Conservation (phyloP, 164 flowering plant species). For the Chimonanthus salicifolius region DNA sequence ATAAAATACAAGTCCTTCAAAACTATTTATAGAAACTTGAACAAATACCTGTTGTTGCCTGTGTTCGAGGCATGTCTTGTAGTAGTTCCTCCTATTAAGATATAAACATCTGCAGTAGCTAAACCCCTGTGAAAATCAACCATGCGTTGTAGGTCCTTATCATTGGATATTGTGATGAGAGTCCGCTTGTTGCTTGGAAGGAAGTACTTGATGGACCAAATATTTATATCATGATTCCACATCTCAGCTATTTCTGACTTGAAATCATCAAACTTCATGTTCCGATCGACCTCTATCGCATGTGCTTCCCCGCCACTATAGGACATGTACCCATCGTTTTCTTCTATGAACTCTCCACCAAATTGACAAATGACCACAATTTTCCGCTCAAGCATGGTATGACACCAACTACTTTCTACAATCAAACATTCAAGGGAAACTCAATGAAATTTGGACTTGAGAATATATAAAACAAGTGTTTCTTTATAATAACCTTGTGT, state of each 20-base stretch:
- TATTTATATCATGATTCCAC: constrained; percentile 37
- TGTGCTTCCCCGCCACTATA: constrained; percentile 78
- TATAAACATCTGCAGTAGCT: constrained; percentile 57
- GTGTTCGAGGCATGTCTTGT: constrained; percentile 14
- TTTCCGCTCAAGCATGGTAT: background rate
- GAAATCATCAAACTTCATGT: constrained; percentile 51
- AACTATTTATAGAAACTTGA: no score
- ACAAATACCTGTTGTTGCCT: constrained; percentile 37
- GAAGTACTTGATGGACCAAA: constrained; percentile 62
- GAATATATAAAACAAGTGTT: no score
- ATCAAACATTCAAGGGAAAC: background rate
- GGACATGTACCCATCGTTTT: constrained; percentile 53
- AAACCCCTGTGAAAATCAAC: constrained; percentile 48
- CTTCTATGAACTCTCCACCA: constrained; percentile 58
- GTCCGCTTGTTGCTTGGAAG: constrained; percentile 64
- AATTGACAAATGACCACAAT: constrained; percentile 27
- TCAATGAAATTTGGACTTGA: no score
- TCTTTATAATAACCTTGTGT: no score
- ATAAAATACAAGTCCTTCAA: no score
- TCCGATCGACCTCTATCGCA: constrained; percentile 49
- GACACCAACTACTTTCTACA: background rate
- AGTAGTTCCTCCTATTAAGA: constrained; percentile 34
- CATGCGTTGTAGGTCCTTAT: constrained; percentile 68
- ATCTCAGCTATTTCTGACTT: constrained; percentile 59
- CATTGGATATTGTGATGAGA: constrained; percentile 54